phyloP scores from a whole-genome alignment of 2,329 filamentous ascomycete genomes.

The Pseudonectria buxi region DNA sequence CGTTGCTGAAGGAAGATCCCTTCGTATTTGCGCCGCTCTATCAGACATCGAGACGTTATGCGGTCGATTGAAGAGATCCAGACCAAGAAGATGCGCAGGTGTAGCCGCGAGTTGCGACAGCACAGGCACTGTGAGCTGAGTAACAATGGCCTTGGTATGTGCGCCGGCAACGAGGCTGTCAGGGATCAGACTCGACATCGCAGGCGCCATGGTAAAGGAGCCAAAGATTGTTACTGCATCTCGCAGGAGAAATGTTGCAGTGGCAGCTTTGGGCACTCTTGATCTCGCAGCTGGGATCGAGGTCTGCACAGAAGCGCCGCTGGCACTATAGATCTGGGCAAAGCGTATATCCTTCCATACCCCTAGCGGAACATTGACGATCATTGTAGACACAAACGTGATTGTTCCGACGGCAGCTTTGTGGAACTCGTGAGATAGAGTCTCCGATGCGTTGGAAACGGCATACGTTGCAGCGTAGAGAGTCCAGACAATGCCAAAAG shows the following conservation, averaged over 20 bases:
- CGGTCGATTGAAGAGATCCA: slow-evolving; percentile 16
- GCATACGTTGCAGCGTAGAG: slow-evolving; percentile 24
- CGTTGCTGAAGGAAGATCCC: slow-evolving; percentile 21
- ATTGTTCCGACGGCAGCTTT: slow-evolving; percentile 18
- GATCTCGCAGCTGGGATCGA: slow-evolving; percentile 5
- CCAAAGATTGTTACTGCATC: slow-evolving; percentile 28
- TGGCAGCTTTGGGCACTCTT: slow-evolving; percentile 16
- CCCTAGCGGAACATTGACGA: slow-evolving; percentile 26
- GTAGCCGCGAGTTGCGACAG: slow-evolving; percentile 26
- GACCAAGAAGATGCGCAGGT: slow-evolving; percentile 22
- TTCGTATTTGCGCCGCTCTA: slow-evolving; percentile 14
- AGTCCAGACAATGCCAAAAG: slow-evolving; percentile 23
- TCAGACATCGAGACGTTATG: slow-evolving; percentile 7
- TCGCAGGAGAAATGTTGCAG: slow-evolving; percentile 21
- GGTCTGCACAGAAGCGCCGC: not conserved
- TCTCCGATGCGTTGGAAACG: slow-evolving; percentile 23
- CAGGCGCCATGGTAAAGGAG: slow-evolving; percentile 23
- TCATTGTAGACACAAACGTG: slow-evolving; percentile 22
- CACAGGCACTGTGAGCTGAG: slow-evolving; percentile 24
- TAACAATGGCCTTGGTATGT: slow-evolving; percentile 20
- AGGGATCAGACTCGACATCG: slow-evolving; percentile 19
- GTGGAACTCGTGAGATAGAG: slow-evolving; percentile 17
- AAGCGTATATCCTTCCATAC: slow-evolving; percentile 27
- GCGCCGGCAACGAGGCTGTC: slow-evolving; percentile 16
- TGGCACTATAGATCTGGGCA: slow-evolving; percentile 22